Evolutionary conservation across 306 rosid species (phyloP).

Genomic region (Dryas drummondii): DNA sequence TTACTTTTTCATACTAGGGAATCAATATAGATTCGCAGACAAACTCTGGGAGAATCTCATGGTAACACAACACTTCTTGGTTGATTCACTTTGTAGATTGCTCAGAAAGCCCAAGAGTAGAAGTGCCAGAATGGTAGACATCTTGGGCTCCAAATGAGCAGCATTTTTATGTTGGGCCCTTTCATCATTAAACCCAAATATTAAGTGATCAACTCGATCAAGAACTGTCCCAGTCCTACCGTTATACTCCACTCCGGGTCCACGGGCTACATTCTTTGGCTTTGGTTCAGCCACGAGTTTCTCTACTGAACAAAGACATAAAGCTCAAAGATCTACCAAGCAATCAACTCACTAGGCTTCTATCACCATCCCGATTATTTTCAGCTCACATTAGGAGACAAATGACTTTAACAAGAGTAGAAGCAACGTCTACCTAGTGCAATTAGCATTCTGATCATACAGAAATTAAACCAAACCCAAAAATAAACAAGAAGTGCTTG

Average conservation of each 20-base stretch:
- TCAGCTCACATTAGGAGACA: not conserved
- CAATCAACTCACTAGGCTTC: conserved; percentile 1
- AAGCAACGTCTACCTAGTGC: not conserved
- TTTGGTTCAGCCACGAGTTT: conserved; percentile 4
- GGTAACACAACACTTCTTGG: not conserved
- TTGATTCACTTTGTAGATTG: not conserved
- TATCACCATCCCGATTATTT: not conserved
- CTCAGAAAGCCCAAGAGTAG: not conserved
- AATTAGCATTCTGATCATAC: not conserved
- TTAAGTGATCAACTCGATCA: not conserved
- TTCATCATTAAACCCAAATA: no score
- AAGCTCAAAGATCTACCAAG: not conserved
- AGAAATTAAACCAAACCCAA: not conserved
- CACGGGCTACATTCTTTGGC: not conserved
- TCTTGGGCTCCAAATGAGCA: not conserved
- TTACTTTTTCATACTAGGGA: no score
- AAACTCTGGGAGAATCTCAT: not conserved
- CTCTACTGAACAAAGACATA: conserved; percentile 2
- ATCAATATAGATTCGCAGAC: no score
- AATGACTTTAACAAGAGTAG: not conserved
- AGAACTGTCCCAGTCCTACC: not conserved
- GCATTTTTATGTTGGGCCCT: not conserved
- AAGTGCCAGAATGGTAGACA: not conserved
- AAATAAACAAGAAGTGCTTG: not conserved
- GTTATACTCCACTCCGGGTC: not conserved